Evolutionary conservation across 495 filamentous ascomycete species (phyloP).

Genomic region (Aspergillus heteromorphus): DNA sequence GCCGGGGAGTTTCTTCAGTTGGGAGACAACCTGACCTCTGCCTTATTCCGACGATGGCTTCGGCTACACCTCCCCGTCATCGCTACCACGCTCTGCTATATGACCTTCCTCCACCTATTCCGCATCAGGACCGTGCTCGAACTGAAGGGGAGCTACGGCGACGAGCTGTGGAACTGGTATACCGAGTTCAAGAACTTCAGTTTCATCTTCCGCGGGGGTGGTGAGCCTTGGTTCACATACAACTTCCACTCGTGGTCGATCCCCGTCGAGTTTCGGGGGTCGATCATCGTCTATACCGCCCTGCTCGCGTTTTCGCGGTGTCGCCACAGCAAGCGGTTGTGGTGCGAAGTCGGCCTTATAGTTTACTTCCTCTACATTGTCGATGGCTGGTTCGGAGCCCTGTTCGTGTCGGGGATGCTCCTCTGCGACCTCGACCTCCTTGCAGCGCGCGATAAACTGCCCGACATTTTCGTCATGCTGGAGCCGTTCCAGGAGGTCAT

Average conservation of each 20-base stretch:
- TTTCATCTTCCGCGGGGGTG: slow-evolving; percentile 47
- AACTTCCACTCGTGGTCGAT: slow-evolving; percentile 48
- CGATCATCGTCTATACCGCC: slow-evolving; percentile 40
- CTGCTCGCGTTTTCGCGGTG: slow-evolving; percentile 34
- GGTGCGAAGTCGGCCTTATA: slow-evolving; percentile 31
- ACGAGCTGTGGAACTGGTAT: slow-evolving; percentile 52
- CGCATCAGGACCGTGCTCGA: slow-evolving; percentile 34
- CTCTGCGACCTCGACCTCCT: slow-evolving; percentile 41
- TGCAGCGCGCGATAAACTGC: slow-evolving; percentile 16
- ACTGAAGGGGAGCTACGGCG: slow-evolving; percentile 29
- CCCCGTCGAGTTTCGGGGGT: slow-evolving; percentile 44
- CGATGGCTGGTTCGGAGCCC: slow-evolving; percentile 37
- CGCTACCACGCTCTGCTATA: slow-evolving; percentile 41
- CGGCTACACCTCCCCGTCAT: slow-evolving; percentile 43
- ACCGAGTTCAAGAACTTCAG: slow-evolving; percentile 54
- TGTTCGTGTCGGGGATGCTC: slow-evolving; percentile 44
- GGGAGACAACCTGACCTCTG: slow-evolving; percentile 32
- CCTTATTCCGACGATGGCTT: slow-evolving; percentile 43
- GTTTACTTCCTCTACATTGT: slow-evolving; percentile 31
- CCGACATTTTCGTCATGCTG: slow-evolving; percentile 24
- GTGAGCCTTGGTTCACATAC: slow-evolving; percentile 44
- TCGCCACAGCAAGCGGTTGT: slow-evolving; percentile 30
- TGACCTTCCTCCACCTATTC: slow-evolving; percentile 47
- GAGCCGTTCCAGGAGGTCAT: slow-evolving; percentile 38
- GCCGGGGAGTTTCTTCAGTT: slow-evolving; percentile 32